Evolutionary conservation across 2,329 filamentous ascomycete species (phyloP), one percentile per base, ranked within the genome.

Genomic region (Ceratocystis alfenasii): DNA sequence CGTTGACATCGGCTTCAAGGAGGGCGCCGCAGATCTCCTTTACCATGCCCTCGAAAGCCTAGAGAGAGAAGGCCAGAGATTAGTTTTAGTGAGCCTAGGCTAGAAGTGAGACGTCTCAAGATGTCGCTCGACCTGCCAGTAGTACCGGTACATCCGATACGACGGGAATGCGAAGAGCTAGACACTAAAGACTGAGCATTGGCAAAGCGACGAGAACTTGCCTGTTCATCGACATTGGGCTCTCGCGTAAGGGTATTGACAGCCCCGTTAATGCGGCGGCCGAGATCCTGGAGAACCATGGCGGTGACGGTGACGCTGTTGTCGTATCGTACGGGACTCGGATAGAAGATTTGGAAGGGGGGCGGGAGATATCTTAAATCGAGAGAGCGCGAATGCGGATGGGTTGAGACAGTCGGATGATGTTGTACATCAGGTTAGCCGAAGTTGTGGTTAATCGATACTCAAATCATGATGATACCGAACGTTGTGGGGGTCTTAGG

Each of bases 241-340:
- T 94, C 90, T 73, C 93, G 84, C 68, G 93, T 96, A 73, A 97
- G 83, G 79, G 96, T 93, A 69, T 87, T 88, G 79, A 99, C 89
- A 73, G 94, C 94, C 81, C 90, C 85, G 79, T 96, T 97, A 77
- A 99, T 97, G 79, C 94, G 94, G 81, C 93, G 91, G 72, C 94
- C 94, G 68, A 99, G 85, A 83, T 99, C 94, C 86, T 96, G 92
- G 74, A 99, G 88, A 83, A 99, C 94, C 94, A 99, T 99, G 74
- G 73, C 67, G 66, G 60, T 53, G 55, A 28, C 30, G 15, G 15
- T 28, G 12, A 50, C 12, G 36, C 36, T 41, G 36, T 0, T 12
- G 36, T 41, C 3, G 36, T 41, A 41, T 41, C 10, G 36, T 41
- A 41, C 36, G 36, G 36, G 36, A 15, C 10, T 41, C 12, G 36